phyloP scores from a whole-genome alignment of 202 grass and related monocot genomes.

The Carex arenaria region DNA sequence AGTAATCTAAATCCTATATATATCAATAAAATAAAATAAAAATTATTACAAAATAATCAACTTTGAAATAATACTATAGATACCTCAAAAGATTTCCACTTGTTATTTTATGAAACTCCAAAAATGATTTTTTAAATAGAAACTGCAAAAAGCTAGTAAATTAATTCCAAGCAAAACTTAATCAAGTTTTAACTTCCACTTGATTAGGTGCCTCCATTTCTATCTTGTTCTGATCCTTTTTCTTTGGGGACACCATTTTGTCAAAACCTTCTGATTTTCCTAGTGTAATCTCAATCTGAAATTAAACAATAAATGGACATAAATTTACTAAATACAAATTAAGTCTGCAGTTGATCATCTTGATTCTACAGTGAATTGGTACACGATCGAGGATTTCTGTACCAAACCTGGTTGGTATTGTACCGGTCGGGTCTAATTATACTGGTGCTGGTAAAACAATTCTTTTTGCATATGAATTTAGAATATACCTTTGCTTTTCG shows the following conservation, averaged over 20 bases:
- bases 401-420: background rate
- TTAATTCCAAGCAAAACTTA: background rate
- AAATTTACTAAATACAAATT: background rate
- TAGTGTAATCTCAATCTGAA: slow-evolving; percentile 85
- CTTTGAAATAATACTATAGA: background rate
- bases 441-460: background rate
- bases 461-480: background rate
- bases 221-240: slow-evolving; percentile 40
- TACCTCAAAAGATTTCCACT: background rate
- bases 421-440: background rate
- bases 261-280: slow-evolving; percentile 74
- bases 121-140: background rate
- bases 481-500: slow-evolving; percentile 77
- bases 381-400: background rate
- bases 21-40: background rate
- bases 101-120: background rate
- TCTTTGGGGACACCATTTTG: slow-evolving; percentile 51
- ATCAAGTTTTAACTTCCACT: slow-evolving; percentile 53
- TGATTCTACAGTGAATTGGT: background rate
- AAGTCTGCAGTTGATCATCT: background rate
- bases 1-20: background rate
- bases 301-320: background rate
- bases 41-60: background rate
- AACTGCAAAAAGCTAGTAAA: background rate
- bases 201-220: slow-evolving; percentile 14